phyloP scores from a whole-genome alignment of 2,329 filamentous ascomycete genomes.

The Lachnellula cervina region DNA sequence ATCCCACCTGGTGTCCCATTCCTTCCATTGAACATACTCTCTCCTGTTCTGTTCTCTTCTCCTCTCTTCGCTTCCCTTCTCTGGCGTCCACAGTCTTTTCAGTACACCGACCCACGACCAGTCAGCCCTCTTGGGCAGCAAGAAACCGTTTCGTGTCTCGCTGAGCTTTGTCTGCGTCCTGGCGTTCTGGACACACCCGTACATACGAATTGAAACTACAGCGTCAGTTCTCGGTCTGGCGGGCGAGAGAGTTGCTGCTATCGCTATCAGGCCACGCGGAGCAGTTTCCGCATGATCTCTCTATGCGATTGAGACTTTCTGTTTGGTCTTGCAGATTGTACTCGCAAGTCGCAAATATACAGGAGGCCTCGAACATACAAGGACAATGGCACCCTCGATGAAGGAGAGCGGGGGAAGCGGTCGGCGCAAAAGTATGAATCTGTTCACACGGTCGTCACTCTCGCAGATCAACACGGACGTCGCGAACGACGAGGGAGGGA shows the following conservation, averaged over 20 bases:
- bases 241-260: background rate
- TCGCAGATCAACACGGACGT: constrained; percentile 27
- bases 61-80: background rate
- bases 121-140: too few relatives aligned
- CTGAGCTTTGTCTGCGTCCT: background rate
- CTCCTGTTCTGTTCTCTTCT: background rate
- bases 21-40: background rate
- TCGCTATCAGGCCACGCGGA: background rate
- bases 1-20: too few relatives aligned
- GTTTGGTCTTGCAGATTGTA: constrained; percentile 1
- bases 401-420: constrained; percentile 16
- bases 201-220: background rate
- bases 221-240: background rate
- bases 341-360: constrained; percentile 12
- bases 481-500: constrained; percentile 12
- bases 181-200: background rate
- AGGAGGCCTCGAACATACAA: constrained; percentile 5
- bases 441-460: constrained; percentile 25
- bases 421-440: constrained; percentile 29
- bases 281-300: background rate
- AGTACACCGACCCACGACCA: too few relatives aligned
- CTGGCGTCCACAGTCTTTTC: too few relatives aligned
- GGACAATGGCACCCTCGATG: constrained; percentile 24
- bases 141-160: too few relatives aligned
- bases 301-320: constrained; percentile 1